These are phyloP conservation scores for Pseudozyma hubeiensis DNA, from an alignment of 1,284 basidiomycete genomes.

Conservation along the genomic window DNA sequence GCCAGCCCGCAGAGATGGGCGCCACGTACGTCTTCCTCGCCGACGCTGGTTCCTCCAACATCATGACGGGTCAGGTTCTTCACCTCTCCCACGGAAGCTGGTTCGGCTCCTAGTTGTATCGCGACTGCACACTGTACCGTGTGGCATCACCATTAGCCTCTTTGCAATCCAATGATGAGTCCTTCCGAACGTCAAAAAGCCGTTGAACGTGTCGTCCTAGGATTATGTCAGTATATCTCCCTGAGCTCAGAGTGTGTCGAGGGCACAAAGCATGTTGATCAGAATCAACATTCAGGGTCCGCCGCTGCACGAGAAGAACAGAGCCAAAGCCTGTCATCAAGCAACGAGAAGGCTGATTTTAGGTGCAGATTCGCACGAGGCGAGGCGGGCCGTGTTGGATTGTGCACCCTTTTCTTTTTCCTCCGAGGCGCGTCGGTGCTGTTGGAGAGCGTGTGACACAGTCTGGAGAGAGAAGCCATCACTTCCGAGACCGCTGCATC, in stretches of 20 bases:
- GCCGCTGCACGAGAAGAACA: not conserved
- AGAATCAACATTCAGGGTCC: slow-evolving; percentile 1
- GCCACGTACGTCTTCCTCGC: slow-evolving; percentile 57
- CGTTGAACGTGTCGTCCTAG: no score
- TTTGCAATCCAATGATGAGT: no score
- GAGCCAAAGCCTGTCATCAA: no score
- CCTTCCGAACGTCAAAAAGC: no score
- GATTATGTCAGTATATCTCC: no score
- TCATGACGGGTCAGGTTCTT: slow-evolving; percentile 58
- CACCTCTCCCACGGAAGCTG: slow-evolving; percentile 51
- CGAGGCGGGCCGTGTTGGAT: not conserved
- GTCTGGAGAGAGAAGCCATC: no score
- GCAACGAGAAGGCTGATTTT: not conserved
- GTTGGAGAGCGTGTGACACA: not conserved
- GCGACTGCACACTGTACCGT: not conserved
- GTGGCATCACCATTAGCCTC: no score
- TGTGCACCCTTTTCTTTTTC: no score
- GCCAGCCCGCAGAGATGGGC: slow-evolving; percentile 58
- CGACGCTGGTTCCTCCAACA: slow-evolving; percentile 50
- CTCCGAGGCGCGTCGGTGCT: no score
- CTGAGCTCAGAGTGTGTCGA: no score
- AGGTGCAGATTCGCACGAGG: not conserved
- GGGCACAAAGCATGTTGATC: no score
- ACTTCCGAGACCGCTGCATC: not conserved
- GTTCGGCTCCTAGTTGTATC: slow-evolving; percentile 33